phyloP scores from a whole-genome alignment of 192 early-diverging fungal species.

The Ambispora gerdemannii region DNA sequence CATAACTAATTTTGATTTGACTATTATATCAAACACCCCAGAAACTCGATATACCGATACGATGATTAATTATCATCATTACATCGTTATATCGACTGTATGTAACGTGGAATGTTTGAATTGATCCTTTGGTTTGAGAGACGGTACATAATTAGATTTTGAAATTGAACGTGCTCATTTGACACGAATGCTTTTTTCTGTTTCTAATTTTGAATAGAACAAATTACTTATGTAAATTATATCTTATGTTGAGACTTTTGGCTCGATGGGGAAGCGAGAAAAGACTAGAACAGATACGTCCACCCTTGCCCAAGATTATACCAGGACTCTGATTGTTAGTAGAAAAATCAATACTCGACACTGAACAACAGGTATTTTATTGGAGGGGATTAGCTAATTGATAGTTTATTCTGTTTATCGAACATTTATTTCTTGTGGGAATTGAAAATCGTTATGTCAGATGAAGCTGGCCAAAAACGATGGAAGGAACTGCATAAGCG shows the following conservation, averaged over 20 bases:
- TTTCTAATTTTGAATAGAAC: too few relatives aligned
- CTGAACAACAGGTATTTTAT: constrained; percentile 72
- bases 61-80: too few relatives aligned
- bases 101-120: too few relatives aligned
- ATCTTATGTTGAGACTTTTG: constrained; percentile 90
- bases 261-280: constrained; percentile 97
- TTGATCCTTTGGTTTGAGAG: too few relatives aligned
- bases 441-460: constrained; percentile 76
- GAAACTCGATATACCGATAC: too few relatives aligned
- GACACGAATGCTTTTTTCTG: constrained; percentile 84
- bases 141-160: too few relatives aligned
- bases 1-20: too few relatives aligned
- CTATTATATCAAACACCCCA: too few relatives aligned
- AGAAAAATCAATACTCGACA: constrained; percentile 87
- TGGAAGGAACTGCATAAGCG: constrained; percentile 86
- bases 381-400: too few relatives aligned
- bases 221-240: too few relatives aligned
- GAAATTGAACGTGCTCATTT: constrained; percentile 96
- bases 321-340: constrained; percentile 89
- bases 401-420: not conserved
- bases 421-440: not conserved
- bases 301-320: constrained; percentile 93
- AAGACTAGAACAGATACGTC: constrained; percentile 98
- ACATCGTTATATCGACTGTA: too few relatives aligned
- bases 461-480: constrained; percentile 75